phyloP scores from a whole-genome alignment of 2,329 filamentous ascomycete species.

The Alternaria triticina region DNA sequence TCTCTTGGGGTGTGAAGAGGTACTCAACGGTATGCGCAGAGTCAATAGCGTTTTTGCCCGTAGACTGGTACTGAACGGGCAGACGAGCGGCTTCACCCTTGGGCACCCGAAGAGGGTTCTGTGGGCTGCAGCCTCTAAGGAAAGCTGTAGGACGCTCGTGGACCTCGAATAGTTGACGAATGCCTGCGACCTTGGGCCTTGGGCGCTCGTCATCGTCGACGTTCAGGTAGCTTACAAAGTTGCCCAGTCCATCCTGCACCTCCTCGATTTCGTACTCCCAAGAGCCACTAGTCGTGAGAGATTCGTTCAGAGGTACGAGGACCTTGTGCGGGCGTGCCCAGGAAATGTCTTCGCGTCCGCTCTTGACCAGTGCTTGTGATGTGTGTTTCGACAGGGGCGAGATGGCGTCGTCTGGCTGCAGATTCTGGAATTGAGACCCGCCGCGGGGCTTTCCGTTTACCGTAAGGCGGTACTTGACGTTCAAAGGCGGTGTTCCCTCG shows the following conservation, averaged over 20 bases:
- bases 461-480: conserved; percentile 88
- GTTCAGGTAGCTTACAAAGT: conserved; percentile 76
- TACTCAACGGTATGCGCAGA: conserved; percentile 77
- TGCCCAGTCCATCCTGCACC: conserved; percentile 89
- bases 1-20: conserved; percentile 78
- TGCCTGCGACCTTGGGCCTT: conserved; percentile 64
- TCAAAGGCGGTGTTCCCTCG: conserved; percentile 85
- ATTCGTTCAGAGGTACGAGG: conserved; percentile 86
- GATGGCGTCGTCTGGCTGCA: conserved; percentile 85
- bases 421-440: conserved; percentile 83
- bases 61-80: conserved; percentile 73
- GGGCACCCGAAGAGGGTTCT: conserved; percentile 81
- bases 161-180: conserved; percentile 81
- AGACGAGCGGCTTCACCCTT: conserved; percentile 72
- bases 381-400: conserved; percentile 74
- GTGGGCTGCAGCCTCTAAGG: conserved; percentile 77
- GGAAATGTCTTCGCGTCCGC: conserved; percentile 69
- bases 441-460: conserved; percentile 84
- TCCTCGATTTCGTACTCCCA: conserved; percentile 94
- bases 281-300: conserved; percentile 75
- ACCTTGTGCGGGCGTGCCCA: conserved; percentile 83
- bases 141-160: conserved; percentile 81
- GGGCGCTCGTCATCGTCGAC: conserved; percentile 68
- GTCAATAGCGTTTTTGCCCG: conserved; percentile 64
- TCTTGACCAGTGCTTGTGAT: conserved; percentile 64